Conservation (phyloP, 2,329 filamentous ascomycete species). For the Endoconidiophora polonica region DNA sequence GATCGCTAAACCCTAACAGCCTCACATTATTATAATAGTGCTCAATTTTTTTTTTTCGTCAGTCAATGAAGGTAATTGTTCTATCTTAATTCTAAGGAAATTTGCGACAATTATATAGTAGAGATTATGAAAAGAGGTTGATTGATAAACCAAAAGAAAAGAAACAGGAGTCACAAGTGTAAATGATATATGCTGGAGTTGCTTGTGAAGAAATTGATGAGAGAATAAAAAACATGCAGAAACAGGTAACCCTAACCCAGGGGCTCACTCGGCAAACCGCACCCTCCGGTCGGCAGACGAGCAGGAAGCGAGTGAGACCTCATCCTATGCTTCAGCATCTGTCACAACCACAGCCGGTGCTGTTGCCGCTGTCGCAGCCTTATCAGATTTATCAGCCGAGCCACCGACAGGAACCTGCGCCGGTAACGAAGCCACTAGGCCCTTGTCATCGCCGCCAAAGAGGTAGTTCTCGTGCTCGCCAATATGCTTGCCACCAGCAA, state of each 20-base stretch:
- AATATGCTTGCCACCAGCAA: conserved; percentile 58
- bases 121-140: background rate
- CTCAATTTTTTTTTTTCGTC: background rate
- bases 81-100: too few relatives aligned
- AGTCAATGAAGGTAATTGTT: background rate
- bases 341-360: conserved; percentile 15
- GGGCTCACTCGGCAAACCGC: conserved; percentile 7
- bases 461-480: conserved; percentile 82
- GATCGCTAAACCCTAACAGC: background rate
- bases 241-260: background rate
- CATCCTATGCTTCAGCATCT: conserved; percentile 5
- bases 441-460: conserved; percentile 34
- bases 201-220: background rate
- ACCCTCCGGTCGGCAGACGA: conserved; percentile 6
- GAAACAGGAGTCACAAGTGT: background rate
- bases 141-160: background rate
- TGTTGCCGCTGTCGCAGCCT: conserved; percentile 14
- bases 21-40: background rate
- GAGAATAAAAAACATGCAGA: background rate
- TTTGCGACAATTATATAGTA: too few relatives aligned
- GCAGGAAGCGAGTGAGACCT: conserved; percentile 3
- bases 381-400: conserved; percentile 6
- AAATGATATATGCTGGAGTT: background rate
- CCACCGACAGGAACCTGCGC: conserved; percentile 7
- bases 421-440: conserved; percentile 9